Evolutionary conservation across 176 grass and related monocot genomes (phyloP).

Genomic region (Paspalum vaginatum): DNA sequence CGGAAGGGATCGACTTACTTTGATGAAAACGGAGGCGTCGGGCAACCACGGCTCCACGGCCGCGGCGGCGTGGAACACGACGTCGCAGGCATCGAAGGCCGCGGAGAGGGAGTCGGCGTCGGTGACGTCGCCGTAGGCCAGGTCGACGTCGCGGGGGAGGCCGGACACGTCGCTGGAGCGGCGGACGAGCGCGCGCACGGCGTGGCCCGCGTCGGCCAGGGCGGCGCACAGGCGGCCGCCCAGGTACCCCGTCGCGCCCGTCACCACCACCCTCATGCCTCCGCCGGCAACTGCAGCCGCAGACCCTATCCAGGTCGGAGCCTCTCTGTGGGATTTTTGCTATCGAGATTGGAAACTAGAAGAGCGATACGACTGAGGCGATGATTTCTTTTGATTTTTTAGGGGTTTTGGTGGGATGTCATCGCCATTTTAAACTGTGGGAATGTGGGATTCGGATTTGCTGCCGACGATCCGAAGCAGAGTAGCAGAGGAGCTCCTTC

Average conservation of each 20-base stretch:
- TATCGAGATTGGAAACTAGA: too few species aligned
- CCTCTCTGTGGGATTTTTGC: too few species aligned
- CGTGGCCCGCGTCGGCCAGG: conserved; percentile 61
- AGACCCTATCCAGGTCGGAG: neutral
- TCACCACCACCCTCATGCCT: conserved; percentile 72
- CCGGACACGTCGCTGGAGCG: conserved; percentile 63
- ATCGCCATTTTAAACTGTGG: conserved; percentile 13
- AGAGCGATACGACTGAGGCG: neutral
- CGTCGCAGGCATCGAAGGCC: conserved; percentile 65
- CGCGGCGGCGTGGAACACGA: conserved; percentile 79
- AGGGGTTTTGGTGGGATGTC: neutral
- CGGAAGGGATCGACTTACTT: neutral
- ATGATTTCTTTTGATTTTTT: neutral
- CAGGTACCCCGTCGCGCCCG: conserved; percentile 81
- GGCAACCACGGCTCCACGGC: conserved; percentile 86
- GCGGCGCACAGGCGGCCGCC: conserved; percentile 66
- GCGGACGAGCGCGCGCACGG: conserved; percentile 71
- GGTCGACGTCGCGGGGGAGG: conserved; percentile 46
- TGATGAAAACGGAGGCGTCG: conserved; percentile 69
- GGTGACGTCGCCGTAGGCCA: conserved; percentile 79
- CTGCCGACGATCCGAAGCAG: neutral
- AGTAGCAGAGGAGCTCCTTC: neutral
- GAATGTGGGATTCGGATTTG: neutral
- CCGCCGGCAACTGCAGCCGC: neutral
- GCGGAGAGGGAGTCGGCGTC: conserved; percentile 68